Percentiles rank a stretch among this genome's conserved stretches.
Evolutionary conservation across 1,284 basidiomycete species (phyloP).

Genomic region (Sphaerobolus stellatus): DNA sequence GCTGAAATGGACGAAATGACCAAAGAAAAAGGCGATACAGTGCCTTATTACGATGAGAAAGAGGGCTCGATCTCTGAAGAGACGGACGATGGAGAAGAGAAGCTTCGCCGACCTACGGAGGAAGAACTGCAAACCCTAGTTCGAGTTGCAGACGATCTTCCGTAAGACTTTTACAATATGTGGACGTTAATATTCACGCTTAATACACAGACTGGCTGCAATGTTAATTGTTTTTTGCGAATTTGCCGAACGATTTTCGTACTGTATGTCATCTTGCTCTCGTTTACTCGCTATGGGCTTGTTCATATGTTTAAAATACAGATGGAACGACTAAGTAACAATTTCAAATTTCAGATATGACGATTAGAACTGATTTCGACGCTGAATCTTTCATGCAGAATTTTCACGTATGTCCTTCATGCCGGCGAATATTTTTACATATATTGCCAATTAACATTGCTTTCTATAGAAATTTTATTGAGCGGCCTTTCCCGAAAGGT

Average conservation of each 20-base stretch:
- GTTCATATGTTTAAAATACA: not conserved
- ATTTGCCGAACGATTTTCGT: slow-evolving; percentile 27
- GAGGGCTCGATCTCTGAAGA: too few relatives aligned
- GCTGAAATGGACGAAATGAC: too few relatives aligned
- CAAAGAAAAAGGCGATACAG: too few relatives aligned
- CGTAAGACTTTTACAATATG: not conserved
- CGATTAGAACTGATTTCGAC: not conserved
- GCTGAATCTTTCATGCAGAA: not conserved
- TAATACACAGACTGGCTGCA: slow-evolving; percentile 6
- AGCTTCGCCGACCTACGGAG: too few relatives aligned
- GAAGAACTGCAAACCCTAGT: slow-evolving; percentile 5
- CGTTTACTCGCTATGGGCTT: not conserved
- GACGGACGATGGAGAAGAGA: too few relatives aligned
- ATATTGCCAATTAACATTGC: slow-evolving; percentile 5
- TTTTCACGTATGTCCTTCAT: slow-evolving; percentile 8
- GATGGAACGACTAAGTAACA: slow-evolving; percentile 11
- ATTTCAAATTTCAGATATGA: not conserved
- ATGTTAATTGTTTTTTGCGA: slow-evolving; percentile 18
- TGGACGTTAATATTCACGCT: not conserved
- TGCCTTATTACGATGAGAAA: too few relatives aligned
- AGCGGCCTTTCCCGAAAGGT: slow-evolving; percentile 58
- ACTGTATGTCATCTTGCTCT: slow-evolving; percentile 20
- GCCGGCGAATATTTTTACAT: not conserved
- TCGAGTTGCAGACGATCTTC: slow-evolving; percentile 10
- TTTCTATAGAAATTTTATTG: slow-evolving; percentile 58